Conservation (phyloP, 2,329 filamentous ascomycete species). For the Phialemoniopsis sp. region DNA sequence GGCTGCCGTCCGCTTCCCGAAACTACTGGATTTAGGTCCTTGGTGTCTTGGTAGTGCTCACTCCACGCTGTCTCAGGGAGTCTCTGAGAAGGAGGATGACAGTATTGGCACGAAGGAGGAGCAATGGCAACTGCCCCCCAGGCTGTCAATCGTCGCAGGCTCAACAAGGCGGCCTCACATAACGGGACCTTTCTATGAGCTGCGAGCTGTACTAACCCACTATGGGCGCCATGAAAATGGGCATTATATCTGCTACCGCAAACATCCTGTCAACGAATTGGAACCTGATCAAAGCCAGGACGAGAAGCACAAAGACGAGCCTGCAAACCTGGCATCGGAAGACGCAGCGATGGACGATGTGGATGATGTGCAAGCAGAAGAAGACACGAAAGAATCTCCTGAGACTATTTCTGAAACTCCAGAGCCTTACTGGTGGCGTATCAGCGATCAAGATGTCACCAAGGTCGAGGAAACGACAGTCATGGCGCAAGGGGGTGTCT, state of each 20-base stretch:
- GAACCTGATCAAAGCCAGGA: constrained; percentile 3
- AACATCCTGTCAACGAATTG: constrained; percentile 43
- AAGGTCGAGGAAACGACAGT: constrained; percentile 70
- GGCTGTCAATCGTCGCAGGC: constrained; percentile 68
- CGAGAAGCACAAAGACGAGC: constrained; percentile 8
- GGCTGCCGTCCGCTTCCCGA: constrained; percentile 73
- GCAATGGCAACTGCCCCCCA: constrained; percentile 67
- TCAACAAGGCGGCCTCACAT: constrained; percentile 44
- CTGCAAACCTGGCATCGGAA: constrained; percentile 12
- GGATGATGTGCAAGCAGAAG: constrained; percentile 13
- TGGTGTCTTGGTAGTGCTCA: constrained; percentile 73
- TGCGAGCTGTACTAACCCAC: constrained; percentile 83
- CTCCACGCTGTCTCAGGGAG: constrained; percentile 4
- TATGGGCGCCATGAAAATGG: constrained; percentile 91
- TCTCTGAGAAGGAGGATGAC: constrained; percentile 1
- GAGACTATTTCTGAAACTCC: constrained; percentile 14
- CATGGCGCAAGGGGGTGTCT: constrained; percentile 74
- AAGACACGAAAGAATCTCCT: constrained; percentile 8
- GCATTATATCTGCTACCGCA: constrained; percentile 89
- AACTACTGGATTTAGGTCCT: constrained; percentile 68
- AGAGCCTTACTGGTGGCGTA: constrained; percentile 73
- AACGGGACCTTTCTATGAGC: constrained; percentile 63
- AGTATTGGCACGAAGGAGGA: constrained; percentile 36
- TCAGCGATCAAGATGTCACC: constrained; percentile 85
- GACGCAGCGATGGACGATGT: constrained; percentile 16